Evolutionary conservation across 108 stramenopile species (phyloP).

Genomic region (Bacterosira constricta): DNA sequence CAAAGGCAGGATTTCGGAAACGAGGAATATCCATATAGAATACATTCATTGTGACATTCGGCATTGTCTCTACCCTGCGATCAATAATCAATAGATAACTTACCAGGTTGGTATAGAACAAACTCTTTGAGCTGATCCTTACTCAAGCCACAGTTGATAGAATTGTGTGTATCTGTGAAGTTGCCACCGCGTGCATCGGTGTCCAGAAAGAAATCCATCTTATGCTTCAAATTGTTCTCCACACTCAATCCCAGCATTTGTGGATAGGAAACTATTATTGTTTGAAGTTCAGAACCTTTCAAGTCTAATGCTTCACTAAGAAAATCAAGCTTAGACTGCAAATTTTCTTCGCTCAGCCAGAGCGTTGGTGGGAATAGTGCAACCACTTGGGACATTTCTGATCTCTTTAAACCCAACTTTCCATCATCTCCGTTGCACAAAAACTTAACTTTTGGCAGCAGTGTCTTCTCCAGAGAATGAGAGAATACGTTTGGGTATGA

Average conservation of each 20-base stretch:
- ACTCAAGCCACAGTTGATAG: conserved; percentile 24
- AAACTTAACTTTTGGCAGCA: conserved; percentile 34
- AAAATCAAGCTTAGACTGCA: conserved; percentile 43
- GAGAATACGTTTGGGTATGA: conserved; percentile 44
- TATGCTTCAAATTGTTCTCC: conserved; percentile 41
- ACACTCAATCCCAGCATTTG: conserved; percentile 52
- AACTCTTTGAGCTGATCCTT: conserved; percentile 46
- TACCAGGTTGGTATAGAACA: conserved; percentile 58
- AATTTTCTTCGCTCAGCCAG: conserved; percentile 43
- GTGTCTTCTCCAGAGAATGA: conserved; percentile 33
- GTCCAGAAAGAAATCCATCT: conserved; percentile 44
- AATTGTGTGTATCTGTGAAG: not conserved
- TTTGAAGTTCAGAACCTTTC: conserved; percentile 16
- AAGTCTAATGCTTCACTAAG: conserved; percentile 29
- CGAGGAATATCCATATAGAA: too few species aligned
- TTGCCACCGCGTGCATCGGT: not conserved
- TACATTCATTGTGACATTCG: too few species aligned
- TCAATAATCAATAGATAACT: too few species aligned
- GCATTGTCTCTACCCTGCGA: too few species aligned
- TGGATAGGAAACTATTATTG: conserved; percentile 46
- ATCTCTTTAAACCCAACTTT: conserved; percentile 24
- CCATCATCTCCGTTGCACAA: not conserved
- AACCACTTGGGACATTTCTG: conserved; percentile 43
- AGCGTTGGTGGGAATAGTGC: conserved; percentile 49
- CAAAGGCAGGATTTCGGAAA: too few species aligned